Evolutionary conservation across 352 stramenopile species (phyloP), one percentile per base, ranked within the genome.

Genomic region (Globisporangium takayamanum): DNA sequence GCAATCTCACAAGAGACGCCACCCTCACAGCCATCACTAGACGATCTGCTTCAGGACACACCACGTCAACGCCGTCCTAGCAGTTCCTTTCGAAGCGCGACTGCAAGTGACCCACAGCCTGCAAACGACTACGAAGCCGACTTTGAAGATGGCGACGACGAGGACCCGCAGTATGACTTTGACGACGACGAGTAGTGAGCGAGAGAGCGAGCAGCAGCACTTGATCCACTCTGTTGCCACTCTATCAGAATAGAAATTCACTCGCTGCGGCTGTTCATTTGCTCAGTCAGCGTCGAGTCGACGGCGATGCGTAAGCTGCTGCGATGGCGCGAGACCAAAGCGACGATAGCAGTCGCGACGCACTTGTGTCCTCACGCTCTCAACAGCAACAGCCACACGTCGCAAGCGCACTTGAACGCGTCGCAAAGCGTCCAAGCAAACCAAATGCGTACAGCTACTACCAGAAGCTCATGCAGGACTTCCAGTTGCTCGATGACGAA

Each of bases 401-500:
- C 5, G 8, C 15, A 7, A 50, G 20, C 26, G 18, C 14, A 2
- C 15, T 50, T 26, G 41, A 42, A 4, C 39, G 41, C 42, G 16
- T 16, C 2, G 25, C 54, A 37, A 45, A 15, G 22, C 59, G 26
- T 5, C 50, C 39, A 30, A 59, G 25, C 46, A 62, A 63, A 16
- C 56, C 64, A 0, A 85, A 64, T 55, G 69, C 73, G 3, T 86
- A 83, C 56, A 66, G 65, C 37, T 68, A 84, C 54, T 86, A 85
- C 53, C 73, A 79, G 53, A 82, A 82, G 42, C 71, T 84, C 10
- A 59, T 73, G 20, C 72, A 71, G 11, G 73, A 84, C 39, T 84
- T 76, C 37, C 62, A 78, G 48, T 53, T 53, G 3, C 60, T 88
- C 0, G 75, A 88, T 18, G 60, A 66, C 4, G 75, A 82, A 20